Base-by-base conservation (phyloP, 1,284 basidiomycete genomes). In the Cryptococcus sp. region DNA sequence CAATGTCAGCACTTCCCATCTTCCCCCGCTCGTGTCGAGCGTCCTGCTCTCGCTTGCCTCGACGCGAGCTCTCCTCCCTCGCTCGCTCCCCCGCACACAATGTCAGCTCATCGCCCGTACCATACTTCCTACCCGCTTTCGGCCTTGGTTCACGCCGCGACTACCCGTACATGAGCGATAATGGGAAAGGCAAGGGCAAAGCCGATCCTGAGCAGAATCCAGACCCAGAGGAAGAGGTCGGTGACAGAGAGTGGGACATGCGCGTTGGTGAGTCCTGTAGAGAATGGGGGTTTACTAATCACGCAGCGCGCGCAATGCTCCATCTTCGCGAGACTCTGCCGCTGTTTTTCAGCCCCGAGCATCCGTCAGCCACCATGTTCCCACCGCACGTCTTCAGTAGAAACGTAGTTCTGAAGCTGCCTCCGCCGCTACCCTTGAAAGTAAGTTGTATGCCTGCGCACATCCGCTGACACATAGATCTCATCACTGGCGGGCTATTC, bases 261-360 rank as follows among this genome's bases (percentile, higher is more conserved):
- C 57, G 77, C 54, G 76, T 77, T 23, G 74, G 74, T 75, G 49
- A 64, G 73, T 69, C 5, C 13, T 16, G 16, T 27, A 31, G 16
- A 15, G n/a, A 31, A 25, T 15, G 5, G 40, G 16, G 13, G n/a
- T 10, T 19, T 40, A 17, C 19, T 40, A 3, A 45, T 53, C 31
- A 17, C 31, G 31, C 38, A 77, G 77, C 71, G 10, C 66, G 70
- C 52, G 76, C 68, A 17, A 75, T 78, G 69, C 59, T 78, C 2
- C 79, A 80, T 57, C 72, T 80, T 0, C 69, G 73, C 56, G 72
- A 76, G 16, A 70, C 77, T 5, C 62, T 80, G 4, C 78, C 79
- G 5, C 60, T 65, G 16, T 72, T 79, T 45, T 77, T 80, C 59
- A 50, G 69, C 35, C 59, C 68, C 19, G 60, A 61, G 5, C 60